Percentiles rank a stretch among this genome's conserved stretches.
phyloP scores from a whole-genome alignment of 768 basidiomycete genomes.

The Infundibulicybe gibba region DNA sequence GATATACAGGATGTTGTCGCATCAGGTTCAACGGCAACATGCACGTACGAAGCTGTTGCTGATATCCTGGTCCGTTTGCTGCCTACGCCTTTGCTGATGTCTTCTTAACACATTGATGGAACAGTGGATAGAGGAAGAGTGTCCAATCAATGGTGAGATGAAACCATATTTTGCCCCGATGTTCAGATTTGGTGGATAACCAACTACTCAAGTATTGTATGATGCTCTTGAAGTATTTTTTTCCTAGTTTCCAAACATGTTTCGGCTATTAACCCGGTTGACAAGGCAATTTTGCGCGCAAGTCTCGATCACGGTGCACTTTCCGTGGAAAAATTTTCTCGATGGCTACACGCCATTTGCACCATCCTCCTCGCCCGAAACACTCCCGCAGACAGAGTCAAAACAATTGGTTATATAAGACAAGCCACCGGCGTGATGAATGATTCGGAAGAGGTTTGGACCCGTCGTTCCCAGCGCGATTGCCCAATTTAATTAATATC shows the following conservation, averaged over 20 bases:
- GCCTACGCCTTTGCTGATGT: conserved; percentile 6
- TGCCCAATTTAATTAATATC: conserved; percentile 11
- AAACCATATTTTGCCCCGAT: neutral
- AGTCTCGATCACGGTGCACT: conserved; percentile 63
- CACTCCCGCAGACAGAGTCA: conserved; percentile 60
- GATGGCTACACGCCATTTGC: conserved; percentile 85
- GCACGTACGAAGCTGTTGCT: conserved; percentile 75
- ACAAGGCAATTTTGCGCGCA: conserved; percentile 77
- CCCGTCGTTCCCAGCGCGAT: conserved; percentile 5
- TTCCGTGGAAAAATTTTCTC: conserved; percentile 78
- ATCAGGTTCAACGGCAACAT: conserved; percentile 47
- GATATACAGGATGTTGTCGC: conserved; percentile 47
- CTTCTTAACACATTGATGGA: conserved; percentile 11
- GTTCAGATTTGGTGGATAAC: neutral
- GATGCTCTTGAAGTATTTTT: conserved; percentile 68
- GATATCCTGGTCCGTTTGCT: conserved; percentile 56
- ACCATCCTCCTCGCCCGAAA: conserved; percentile 76
- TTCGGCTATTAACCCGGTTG: conserved; percentile 2
- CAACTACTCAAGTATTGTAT: conserved; percentile 56
- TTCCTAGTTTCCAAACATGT: neutral
- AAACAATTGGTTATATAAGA: conserved; percentile 78
- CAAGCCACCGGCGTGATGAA: conserved; percentile 70
- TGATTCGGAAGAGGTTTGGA: conserved; percentile 44
- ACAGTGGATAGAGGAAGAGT: conserved; percentile 75
- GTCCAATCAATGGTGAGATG: conserved; percentile 65